Evolutionary conservation across 805 yeast genomes (phyloP), one percentile per base, ranked within the genome.

Genomic region (Kodamaea jinghongensis): DNA sequence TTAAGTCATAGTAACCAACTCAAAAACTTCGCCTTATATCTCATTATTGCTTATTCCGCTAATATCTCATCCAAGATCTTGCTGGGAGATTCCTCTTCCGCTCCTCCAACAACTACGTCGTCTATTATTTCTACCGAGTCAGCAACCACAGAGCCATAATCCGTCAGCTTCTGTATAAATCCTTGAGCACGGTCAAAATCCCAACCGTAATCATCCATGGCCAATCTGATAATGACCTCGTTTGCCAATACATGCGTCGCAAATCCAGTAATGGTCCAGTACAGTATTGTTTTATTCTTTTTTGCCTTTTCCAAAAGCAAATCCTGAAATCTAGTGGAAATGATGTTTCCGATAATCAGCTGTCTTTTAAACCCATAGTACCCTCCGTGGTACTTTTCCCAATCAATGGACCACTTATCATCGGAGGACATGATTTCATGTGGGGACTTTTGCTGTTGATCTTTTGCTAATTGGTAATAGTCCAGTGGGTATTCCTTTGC

Each of bases 281-380:
- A 83, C 32, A 63, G 59, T 6, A 83, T 56, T 1, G 79, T 76
- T 14, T 63, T 59, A 47, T 76, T 76, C 2, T 46, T 59, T 37
- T 48, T 56, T 3, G 37, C 41, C 31, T 55, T 48, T 17, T 44
- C 38, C 4, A 46, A 41, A 3, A 81, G 46, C 20, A 62, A 52
- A 1, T 49, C 38, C 16, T 55, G 53, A 38, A 58, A 70, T 9
- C 51, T 44, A 1, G 55, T 51, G n/a, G 59, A 42, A 11, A 83
- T 71, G 29, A 64, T 47, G 20, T 61, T 52, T 1, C 82, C 72
- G 1, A 83, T 67, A 11, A 64, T 54, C 40, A 71, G 61, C 46
- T 82, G 85, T 39, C 90, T 63, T 45, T 67, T 68, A 25, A 75
- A 55, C 0, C 90, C 91, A 45, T 73, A 72, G 51, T 71, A 83